Percentiles rank a stretch among this genome's conserved stretches.
Conservation (phyloP, 2,329 filamentous ascomycete species). For the Botrytis porri region DNA sequence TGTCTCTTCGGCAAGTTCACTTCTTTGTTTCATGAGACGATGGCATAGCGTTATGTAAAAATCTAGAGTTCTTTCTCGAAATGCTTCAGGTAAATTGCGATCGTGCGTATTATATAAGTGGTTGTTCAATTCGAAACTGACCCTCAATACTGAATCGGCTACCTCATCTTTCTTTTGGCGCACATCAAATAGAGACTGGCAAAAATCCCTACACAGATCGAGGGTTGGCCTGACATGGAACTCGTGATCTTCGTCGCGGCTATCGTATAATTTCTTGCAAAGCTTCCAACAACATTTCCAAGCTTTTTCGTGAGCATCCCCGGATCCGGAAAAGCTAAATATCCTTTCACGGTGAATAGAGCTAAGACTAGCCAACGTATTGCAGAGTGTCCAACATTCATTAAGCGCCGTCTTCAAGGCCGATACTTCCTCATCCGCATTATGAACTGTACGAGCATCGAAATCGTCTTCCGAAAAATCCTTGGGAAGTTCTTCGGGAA, state of each 20-base stretch:
- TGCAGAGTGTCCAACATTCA: constrained; percentile 93
- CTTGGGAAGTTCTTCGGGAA: constrained; percentile 42
- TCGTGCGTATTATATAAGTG: constrained; percentile 93
- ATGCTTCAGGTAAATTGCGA: constrained; percentile 76
- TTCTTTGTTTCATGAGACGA: constrained; percentile 91
- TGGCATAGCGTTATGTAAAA: constrained; percentile 95
- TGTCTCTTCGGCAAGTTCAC: constrained; percentile 73
- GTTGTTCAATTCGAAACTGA: constrained; percentile 94
- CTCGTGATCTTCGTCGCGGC: constrained; percentile 67
- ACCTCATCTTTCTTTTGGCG: constrained; percentile 73
- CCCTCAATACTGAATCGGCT: constrained; percentile 80
- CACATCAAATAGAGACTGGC: constrained; percentile 85
- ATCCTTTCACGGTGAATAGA: constrained; percentile 78
- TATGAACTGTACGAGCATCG: constrained; percentile 42
- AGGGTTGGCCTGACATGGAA: constrained; percentile 71
- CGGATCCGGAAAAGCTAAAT: constrained; percentile 70
- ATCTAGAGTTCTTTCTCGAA: constrained; percentile 84
- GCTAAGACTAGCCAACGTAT: constrained; percentile 81
- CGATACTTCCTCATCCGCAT: constrained; percentile 58
- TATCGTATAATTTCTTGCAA: constrained; percentile 85
- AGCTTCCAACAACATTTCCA: constrained; percentile 95
- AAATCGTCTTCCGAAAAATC: constrained; percentile 48
- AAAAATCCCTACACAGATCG: constrained; percentile 88
- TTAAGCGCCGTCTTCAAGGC: constrained; percentile 74
- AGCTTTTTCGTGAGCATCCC: constrained; percentile 78